Evolutionary conservation across 768 basidiomycete species (phyloP).

Genomic region (Gautieria morchelliformis): DNA sequence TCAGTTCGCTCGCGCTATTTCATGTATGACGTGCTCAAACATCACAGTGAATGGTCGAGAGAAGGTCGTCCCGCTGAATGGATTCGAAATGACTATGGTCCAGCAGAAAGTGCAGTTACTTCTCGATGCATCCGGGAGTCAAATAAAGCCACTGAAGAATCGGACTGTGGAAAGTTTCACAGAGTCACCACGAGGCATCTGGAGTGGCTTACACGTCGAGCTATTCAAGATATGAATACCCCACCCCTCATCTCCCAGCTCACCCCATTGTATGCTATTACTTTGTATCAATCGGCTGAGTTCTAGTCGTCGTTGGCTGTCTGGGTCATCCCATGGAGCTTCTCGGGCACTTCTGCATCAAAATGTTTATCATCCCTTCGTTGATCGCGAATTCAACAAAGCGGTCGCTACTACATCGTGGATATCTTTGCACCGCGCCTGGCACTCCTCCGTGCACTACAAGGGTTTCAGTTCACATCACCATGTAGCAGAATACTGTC

Average conservation of each 20-base stretch:
- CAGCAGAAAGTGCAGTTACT: constrained; percentile 72
- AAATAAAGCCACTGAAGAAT: constrained; percentile 71
- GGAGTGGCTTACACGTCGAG: constrained; percentile 80
- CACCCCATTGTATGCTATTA: background rate
- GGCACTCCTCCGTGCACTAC: constrained; percentile 64
- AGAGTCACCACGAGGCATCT: constrained; percentile 78
- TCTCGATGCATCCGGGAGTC: constrained; percentile 79
- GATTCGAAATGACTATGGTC: constrained; percentile 64
- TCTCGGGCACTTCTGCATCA: background rate
- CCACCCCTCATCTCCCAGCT: background rate
- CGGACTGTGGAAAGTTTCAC: constrained; percentile 67
- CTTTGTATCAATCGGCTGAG: background rate
- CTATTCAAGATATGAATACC: constrained; percentile 38
- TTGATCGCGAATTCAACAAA: constrained; percentile 22
- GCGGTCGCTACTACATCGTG: constrained; percentile 68
- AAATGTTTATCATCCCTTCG: background rate
- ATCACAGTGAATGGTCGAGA: constrained; percentile 71
- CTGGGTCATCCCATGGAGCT: no score
- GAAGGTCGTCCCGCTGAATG: constrained; percentile 78
- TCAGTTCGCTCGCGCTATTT: constrained; percentile 24
- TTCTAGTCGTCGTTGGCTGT: no score
- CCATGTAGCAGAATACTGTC: background rate
- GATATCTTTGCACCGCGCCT: constrained; percentile 62
- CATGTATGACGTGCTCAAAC: constrained; percentile 8
- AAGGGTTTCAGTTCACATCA: background rate